Conservation (phyloP, 2,329 filamentous ascomycete genomes). For the Thermothelomyces thermophilus region DNA sequence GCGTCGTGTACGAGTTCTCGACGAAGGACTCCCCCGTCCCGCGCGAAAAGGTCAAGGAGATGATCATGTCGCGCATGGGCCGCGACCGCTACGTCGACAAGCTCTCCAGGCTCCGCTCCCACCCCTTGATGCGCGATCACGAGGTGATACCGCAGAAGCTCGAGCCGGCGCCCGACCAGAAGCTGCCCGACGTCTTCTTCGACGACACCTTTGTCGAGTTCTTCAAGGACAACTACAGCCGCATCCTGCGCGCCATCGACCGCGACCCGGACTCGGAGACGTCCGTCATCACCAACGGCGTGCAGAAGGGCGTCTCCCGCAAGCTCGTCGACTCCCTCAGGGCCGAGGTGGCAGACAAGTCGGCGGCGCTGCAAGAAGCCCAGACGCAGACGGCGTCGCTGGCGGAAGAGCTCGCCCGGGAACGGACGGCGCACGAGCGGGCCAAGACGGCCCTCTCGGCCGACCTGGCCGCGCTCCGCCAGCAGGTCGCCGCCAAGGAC, state of each 20-base stretch:
- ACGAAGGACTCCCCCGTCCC: constrained; percentile 93
- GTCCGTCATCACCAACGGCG: constrained; percentile 67
- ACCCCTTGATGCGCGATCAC: constrained; percentile 78
- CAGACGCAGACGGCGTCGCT: constrained; percentile 42
- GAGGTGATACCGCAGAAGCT: constrained; percentile 73
- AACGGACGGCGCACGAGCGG: constrained; percentile 64
- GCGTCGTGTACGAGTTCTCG: constrained; percentile 92
- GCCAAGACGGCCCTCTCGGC: constrained; percentile 51
- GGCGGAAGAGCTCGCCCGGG: constrained; percentile 57
- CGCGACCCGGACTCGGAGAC: constrained; percentile 85
- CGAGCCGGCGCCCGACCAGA: constrained; percentile 39
- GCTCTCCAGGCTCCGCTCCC: constrained; percentile 67
- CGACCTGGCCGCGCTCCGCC: constrained; percentile 39
- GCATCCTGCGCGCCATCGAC: constrained; percentile 77
- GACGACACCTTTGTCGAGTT: constrained; percentile 86
- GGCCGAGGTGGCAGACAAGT: constrained; percentile 68
- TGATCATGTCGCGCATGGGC: constrained; percentile 70
- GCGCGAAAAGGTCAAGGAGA: constrained; percentile 69
- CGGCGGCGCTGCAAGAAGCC: constrained; percentile 42
- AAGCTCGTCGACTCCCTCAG: constrained; percentile 84
- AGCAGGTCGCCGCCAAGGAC: constrained; percentile 26
- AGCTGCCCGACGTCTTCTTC: constrained; percentile 75
- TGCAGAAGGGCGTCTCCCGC: constrained; percentile 86
- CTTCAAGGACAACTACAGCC: constrained; percentile 91
- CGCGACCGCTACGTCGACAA: constrained; percentile 83